These are phyloP conservation scores for Neckera pumila DNA, from an alignment of 225 moss, liverwort and hornwort species.

Conservation along the genomic window DNA sequence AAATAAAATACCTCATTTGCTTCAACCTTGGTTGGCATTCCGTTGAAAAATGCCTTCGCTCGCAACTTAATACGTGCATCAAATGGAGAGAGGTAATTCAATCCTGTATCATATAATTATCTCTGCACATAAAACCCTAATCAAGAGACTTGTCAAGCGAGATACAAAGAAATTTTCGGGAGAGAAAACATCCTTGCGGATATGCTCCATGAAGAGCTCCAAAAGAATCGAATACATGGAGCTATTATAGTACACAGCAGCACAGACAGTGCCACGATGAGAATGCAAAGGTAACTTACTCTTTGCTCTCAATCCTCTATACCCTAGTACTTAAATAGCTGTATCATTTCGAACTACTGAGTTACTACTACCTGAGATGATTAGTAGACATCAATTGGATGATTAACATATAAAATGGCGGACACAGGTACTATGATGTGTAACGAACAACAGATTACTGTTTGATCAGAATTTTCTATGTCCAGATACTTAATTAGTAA, in stretches of 20 bases:
- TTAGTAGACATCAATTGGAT: not conserved
- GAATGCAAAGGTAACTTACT: not conserved
- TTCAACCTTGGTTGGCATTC: not conserved
- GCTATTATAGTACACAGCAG: conserved; percentile 17
- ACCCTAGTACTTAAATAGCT: not conserved
- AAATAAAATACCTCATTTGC: too few species aligned
- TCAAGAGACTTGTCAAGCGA: not conserved
- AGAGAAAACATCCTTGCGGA: conserved; percentile 19
- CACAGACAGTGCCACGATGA: conserved; percentile 5
- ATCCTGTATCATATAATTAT: not conserved
- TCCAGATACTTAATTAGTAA: not conserved
- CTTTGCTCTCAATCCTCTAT: conserved; percentile 22
- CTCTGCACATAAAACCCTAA: not conserved
- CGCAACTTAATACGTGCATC: not conserved
- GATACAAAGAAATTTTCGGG: not conserved
- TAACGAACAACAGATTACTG: not conserved
- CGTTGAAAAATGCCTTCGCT: not conserved
- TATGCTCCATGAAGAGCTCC: conserved; percentile 5
- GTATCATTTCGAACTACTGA: not conserved
- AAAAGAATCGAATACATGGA: conserved; percentile 10
- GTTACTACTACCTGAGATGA: not conserved
- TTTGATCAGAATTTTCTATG: not conserved
- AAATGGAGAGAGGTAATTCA: not conserved
- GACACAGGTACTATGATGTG: not conserved
- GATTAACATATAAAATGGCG: not conserved